Evolutionary conservation across 2,329 filamentous ascomycete genomes (phyloP), one percentile per base, ranked within the genome.

Genomic region (Zymoseptoria tritici): DNA sequence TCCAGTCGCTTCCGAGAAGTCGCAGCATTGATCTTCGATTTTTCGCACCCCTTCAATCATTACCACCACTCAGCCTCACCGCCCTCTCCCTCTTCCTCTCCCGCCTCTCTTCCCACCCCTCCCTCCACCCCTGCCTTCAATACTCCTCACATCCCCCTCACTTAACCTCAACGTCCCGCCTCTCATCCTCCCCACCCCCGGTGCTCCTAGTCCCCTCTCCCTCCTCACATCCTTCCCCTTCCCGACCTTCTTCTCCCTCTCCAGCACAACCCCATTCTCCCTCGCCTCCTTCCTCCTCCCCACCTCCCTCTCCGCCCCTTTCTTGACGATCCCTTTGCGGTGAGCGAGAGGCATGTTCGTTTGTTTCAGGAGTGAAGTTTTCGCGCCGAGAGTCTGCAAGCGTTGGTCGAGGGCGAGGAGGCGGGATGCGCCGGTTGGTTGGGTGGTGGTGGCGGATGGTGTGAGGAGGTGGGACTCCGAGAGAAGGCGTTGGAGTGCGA

Each of bases 211-310:
- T 0, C 83, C 78, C 73, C 85, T 77, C 64, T 85, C 79, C 75
- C 82, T 76, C 71, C 73, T 70, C 58, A 72, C 65, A 67, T 71
- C 56, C 72, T 26, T n/a, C 42, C 65, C 60, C 65, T 76, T 79
- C 57, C 76, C 77, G 60, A 75, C 77, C 60, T 73, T 78, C 58
- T 74, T 71, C 59, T 70, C 72, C 62, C 79, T 81, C 79, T 97
- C 94, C 36, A 97, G 78, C 54, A 97, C 85, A 67, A 97, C 86
- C 5, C 93, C 94, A 68, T 93, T 96, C 79, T 97, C 93, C 70
- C 82, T 85, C 1, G 94, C 94, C 73, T 96, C 90, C 49, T 79
- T 80, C 46, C 93, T 80, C 56, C 93, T 79, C 77, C 83, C 88
- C 11, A 82, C 77, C 73, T 97, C 92, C 60, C 83, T 84, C 26